These are phyloP conservation scores for Trichoderma oligosporum DNA, from an alignment of 2,329 filamentous ascomycete species.

Conservation along the genomic window DNA sequence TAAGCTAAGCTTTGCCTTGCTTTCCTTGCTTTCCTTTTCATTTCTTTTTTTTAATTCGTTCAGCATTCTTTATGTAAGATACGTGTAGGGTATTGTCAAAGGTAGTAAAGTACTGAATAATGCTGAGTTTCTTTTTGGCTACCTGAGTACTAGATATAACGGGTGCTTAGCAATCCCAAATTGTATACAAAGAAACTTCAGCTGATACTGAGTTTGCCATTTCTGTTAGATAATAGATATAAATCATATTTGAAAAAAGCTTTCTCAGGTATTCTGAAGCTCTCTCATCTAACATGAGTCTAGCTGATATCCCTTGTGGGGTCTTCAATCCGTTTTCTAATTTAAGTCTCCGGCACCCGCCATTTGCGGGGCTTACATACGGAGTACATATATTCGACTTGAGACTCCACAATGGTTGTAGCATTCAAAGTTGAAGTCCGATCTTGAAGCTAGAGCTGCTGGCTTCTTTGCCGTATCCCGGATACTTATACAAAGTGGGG, in stretches of 20 bases:
- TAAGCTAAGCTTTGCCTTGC: too few species aligned
- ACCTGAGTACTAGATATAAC: too few species aligned
- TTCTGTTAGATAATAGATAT: neutral
- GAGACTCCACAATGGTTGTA: constrained; percentile 8
- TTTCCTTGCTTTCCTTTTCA: too few species aligned
- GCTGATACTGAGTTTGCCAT: too few species aligned
- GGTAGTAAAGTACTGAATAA: too few species aligned
- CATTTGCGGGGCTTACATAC: neutral
- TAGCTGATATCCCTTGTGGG: constrained; percentile 6
- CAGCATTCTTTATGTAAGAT: too few species aligned
- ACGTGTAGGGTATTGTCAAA: too few species aligned
- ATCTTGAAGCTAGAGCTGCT: constrained; percentile 10
- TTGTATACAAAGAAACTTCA: too few species aligned
- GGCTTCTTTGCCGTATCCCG: constrained; percentile 12
- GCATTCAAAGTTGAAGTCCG: constrained; percentile 3
- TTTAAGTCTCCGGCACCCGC: constrained; percentile 9
- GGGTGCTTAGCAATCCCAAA: too few species aligned
- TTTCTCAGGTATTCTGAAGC: neutral
- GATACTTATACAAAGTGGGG: neutral
- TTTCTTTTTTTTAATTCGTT: too few species aligned
- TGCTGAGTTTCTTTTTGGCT: too few species aligned
- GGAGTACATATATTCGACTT: neutral
- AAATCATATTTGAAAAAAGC: neutral
- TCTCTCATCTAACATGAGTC: neutral
- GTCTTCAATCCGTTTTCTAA: constrained; percentile 10